phyloP scores from a whole-genome alignment of 345 rosid species.

The Rhodomyrtus tomentosa region DNA sequence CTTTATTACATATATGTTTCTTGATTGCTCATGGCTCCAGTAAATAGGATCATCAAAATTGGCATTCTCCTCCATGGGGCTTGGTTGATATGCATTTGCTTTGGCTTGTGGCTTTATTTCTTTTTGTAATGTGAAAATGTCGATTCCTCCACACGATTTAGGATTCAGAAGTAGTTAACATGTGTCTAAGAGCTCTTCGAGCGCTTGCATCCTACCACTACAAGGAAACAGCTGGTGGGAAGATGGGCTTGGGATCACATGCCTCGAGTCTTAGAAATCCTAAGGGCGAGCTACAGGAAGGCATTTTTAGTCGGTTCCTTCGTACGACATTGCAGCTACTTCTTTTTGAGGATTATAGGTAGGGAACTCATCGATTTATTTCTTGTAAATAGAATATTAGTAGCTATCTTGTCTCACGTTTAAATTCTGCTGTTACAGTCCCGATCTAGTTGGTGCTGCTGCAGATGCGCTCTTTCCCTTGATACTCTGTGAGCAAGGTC shows the following conservation, averaged over 20 bases:
- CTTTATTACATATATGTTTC: too few species aligned
- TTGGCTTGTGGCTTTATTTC: not conserved
- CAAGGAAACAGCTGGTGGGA: constrained; percentile 57
- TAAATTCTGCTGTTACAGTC: constrained; percentile 30
- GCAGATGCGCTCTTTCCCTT: constrained; percentile 96
- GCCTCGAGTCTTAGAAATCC: constrained; percentile 40
- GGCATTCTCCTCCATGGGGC: not conserved
- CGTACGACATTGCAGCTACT: constrained; percentile 64
- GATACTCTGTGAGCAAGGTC: constrained; percentile 81
- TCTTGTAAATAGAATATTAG: not conserved
- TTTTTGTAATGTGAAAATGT: not conserved
- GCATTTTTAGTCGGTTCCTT: constrained; percentile 68
- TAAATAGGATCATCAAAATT: not conserved
- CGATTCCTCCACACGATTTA: constrained; percentile 8
- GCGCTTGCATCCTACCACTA: constrained; percentile 90
- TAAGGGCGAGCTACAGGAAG: constrained; percentile 51
- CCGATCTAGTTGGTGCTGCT: constrained; percentile 80
- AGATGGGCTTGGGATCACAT: constrained; percentile 58
- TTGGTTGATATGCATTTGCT: not conserved
- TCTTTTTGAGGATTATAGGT: constrained; percentile 96
- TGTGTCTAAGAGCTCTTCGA: constrained; percentile 82
- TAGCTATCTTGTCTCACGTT: not conserved
- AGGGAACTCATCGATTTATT: not conserved
- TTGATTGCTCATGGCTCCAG: not conserved
- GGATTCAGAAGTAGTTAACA: constrained; percentile 79